A percentile compares a stretch with the other conserved stretches of the same genome.
Conservation (phyloP, 306 rosid genomes). For the Arachis stenosperma region DNA sequence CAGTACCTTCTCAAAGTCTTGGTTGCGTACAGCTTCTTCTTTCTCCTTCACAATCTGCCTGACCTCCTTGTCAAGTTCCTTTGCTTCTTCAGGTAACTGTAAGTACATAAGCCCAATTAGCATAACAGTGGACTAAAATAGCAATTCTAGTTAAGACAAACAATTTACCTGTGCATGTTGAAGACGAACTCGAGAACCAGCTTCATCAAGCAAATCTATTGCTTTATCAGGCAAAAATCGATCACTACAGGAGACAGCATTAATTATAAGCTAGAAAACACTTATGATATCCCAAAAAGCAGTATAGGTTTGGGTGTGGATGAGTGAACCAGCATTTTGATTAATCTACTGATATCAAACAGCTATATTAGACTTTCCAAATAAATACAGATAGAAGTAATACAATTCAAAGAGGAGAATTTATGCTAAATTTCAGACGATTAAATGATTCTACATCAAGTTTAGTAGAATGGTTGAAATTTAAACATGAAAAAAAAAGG, state of each 20-base stretch:
- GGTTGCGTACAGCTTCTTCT: slow-evolving; percentile 88
- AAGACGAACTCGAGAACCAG: slow-evolving; percentile 94
- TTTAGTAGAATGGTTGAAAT: background rate
- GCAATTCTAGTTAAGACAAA: slow-evolving; percentile 8
- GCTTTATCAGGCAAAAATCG: slow-evolving; percentile 97
- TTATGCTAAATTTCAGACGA: slow-evolving; percentile 9
- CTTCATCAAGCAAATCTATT: slow-evolving; percentile 94
- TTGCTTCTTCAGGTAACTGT: slow-evolving; percentile 93
- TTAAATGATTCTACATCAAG: background rate
- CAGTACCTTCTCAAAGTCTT: slow-evolving; percentile 90
- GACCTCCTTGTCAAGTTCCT: slow-evolving; percentile 84
- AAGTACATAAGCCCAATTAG: slow-evolving; percentile 38
- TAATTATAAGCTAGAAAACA: slow-evolving; percentile 29
- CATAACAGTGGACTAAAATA: slow-evolving; percentile 1
- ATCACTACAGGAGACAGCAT: slow-evolving; percentile 58
- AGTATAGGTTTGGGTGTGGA: background rate
- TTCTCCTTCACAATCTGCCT: slow-evolving; percentile 92
- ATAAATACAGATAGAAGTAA: background rate
- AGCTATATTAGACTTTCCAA: slow-evolving; percentile 19
- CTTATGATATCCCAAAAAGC: background rate
- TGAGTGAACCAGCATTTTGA: background rate
- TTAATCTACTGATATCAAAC: background rate
- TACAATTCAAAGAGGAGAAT: background rate
- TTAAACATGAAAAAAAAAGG: slow-evolving; percentile 2
- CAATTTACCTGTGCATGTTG: slow-evolving; percentile 87